A percentile compares a stretch with the other conserved stretches of the same genome.
phyloP scores from a whole-genome alignment of 129 eudicot genomes.

The Smallanthus sonchifolius region DNA sequence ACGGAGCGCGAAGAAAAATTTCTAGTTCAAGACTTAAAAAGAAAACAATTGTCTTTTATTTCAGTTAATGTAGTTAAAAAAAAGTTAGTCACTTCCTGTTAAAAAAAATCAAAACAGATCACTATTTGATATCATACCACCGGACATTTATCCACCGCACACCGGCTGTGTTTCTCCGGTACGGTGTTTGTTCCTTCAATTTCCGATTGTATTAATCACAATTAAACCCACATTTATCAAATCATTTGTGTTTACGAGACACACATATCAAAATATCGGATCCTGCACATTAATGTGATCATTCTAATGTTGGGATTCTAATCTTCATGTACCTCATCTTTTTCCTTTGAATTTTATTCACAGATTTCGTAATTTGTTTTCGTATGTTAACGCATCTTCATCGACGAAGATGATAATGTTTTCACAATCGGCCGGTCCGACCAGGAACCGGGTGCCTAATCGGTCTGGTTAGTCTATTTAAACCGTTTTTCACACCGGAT shows the following conservation, averaged over 20 bases:
- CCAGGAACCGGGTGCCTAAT: no score
- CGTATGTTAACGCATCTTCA: background rate
- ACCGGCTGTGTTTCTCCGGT: slow-evolving; percentile 13
- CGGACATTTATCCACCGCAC: slow-evolving; percentile 20
- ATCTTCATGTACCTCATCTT: background rate
- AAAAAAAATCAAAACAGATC: background rate
- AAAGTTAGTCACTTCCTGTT: no score
- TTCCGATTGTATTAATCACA: background rate
- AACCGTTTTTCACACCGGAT: no score
- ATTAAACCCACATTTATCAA: background rate
- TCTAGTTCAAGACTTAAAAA: no score
- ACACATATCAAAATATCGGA: background rate
- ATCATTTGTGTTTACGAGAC: slow-evolving; percentile 9
- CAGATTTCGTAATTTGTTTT: background rate
- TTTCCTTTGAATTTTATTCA: slow-evolving; percentile 1
- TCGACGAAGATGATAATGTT: background rate
- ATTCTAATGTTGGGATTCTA: background rate
- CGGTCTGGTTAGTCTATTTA: no score
- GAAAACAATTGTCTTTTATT: no score
- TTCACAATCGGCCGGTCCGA: no score
- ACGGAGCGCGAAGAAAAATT: no score
- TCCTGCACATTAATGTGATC: slow-evolving; percentile 4
- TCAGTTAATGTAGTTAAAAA: no score
- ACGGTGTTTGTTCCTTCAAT: background rate
- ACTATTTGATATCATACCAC: background rate